These are phyloP conservation scores for Ogataea nakhonphanomensis DNA, from an alignment of 805 yeast genomes.

Conservation along the genomic window DNA sequence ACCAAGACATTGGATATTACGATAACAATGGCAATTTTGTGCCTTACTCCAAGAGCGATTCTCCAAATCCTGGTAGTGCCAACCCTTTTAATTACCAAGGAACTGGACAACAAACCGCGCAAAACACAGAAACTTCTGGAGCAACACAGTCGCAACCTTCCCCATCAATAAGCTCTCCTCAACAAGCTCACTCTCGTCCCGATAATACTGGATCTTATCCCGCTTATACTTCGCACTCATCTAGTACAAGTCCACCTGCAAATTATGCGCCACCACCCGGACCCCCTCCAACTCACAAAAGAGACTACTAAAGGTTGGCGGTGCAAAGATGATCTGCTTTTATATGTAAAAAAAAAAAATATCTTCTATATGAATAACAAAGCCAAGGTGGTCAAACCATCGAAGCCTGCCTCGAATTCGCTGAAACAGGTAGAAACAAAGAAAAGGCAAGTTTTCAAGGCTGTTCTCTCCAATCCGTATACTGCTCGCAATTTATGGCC, in stretches of 20 bases:
- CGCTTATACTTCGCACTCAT: constrained; percentile 5
- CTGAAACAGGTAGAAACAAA: constrained; percentile 46
- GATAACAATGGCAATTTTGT: constrained; percentile 56
- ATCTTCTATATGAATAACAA: constrained; percentile 7
- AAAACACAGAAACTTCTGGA: constrained; percentile 6
- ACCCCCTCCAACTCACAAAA: constrained; percentile 22
- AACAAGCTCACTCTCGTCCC: constrained; percentile 14
- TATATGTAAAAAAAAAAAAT: constrained; percentile 4
- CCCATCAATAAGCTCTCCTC: constrained; percentile 10
- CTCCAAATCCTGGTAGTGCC: background rate
- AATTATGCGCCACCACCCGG: constrained; percentile 22
- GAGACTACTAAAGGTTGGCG: constrained; percentile 3
- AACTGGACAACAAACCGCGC: constrained; percentile 10
- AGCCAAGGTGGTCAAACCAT: constrained; percentile 1
- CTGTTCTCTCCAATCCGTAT: constrained; percentile 61
- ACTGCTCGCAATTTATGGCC: constrained; percentile 45
- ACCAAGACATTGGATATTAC: constrained; percentile 72
- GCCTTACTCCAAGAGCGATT: constrained; percentile 28
- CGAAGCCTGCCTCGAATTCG: constrained; percentile 7
- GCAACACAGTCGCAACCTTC: background rate
- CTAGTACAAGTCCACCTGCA: constrained; percentile 1
- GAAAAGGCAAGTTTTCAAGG: constrained; percentile 57
- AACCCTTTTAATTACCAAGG: constrained; percentile 13
- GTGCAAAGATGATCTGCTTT: constrained; percentile 2
- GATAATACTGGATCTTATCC: constrained; percentile 9